Base-by-base conservation (phyloP, 768 basidiomycete species). In the Kwoniella bestiolae region DNA sequence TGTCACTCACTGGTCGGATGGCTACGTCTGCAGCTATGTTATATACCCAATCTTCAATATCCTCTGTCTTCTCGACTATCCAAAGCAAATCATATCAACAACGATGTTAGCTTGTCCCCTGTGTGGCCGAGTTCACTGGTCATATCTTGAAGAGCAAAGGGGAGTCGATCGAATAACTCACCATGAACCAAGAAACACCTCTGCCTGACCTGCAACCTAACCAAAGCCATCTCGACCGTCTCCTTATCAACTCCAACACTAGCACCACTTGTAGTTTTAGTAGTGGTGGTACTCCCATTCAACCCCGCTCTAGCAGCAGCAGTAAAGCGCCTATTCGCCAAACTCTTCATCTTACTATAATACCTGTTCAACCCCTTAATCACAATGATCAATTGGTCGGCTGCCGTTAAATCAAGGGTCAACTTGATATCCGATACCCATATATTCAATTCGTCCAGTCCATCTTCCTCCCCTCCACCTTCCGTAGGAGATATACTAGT, bases 41-140 rank as follows among this genome's bases (percentile, higher is more conserved):
- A 26, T 60, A 78, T 6, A 76, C 63, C 77, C 75, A 78, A 50
- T 74, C 76, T 52, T 77, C 74, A 44, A 77, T 71, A 31, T 80
- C 79, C 35, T 73, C 78, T 5, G 75, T 79, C 58, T 74, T 77
- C 41, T 80, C 79, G 14, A 80, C 79, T 80, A 41, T 60, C 61
- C 9, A 9, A 3, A n/a, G 16, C 7, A 51, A 9, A 31, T 18
- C 46, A 35, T 5, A 16, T 8, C 58, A 45, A n/a, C n/a, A n/a
- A n/a, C n/a, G n/a, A 9, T 23, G 21, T 28, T 11, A 28, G 25
- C 18, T 4, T 41, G 12, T 41, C 38, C 38, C 18, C 18, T 18
- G 38, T 41, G 12, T 41, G 18, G 18, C 18, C 38, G 38, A 11
- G 8, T 18, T 41, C 38, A 11, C 18, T 41, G 6, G 3, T 0